These are phyloP conservation scores for Strobilomyces dryophilus DNA, from an alignment of 768 basidiomycete species.

Conservation along the genomic window DNA sequence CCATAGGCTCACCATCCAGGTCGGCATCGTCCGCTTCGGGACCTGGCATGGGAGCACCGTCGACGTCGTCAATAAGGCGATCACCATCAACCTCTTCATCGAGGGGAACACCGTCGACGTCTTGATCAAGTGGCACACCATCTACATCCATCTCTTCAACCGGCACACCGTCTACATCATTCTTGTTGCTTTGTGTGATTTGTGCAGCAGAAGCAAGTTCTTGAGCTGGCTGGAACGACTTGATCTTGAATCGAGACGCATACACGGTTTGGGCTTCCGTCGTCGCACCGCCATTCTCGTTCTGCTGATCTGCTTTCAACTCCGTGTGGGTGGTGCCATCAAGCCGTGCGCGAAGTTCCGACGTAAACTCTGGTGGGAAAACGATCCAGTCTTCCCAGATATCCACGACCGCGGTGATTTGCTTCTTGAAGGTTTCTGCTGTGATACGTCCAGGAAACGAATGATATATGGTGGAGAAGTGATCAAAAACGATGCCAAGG, in stretches of 20 bases:
- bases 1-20: conserved; percentile 29
- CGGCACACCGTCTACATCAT: conserved; percentile 51
- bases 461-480: conserved; percentile 89
- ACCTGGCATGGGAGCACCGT: conserved; percentile 35
- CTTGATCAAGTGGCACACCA: conserved; percentile 40
- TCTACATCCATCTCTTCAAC: conserved; percentile 49
- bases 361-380: conserved; percentile 83
- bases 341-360: conserved; percentile 66
- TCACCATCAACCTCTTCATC: conserved; percentile 24
- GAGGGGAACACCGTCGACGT: conserved; percentile 38
- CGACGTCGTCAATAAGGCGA: conserved; percentile 33
- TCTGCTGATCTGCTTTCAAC: conserved; percentile 26
- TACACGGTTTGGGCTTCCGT: conserved; percentile 32
- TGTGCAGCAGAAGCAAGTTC: conserved; percentile 27
- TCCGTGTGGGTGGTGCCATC: conserved; percentile 50
- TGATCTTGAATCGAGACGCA: conserved; percentile 69
- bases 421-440: conserved; percentile 92
- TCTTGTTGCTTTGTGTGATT: conserved; percentile 37
- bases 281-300: conserved; percentile 11
- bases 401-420: conserved; percentile 84
- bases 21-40: conserved; percentile 16
- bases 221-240: conserved; percentile 70
- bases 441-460: conserved; percentile 96
- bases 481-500: conserved; percentile 93
- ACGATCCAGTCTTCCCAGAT: conserved; percentile 99